Base-by-base conservation (phyloP, 805 yeast genomes). In the Wickerhamomyces bisporus region DNA sequence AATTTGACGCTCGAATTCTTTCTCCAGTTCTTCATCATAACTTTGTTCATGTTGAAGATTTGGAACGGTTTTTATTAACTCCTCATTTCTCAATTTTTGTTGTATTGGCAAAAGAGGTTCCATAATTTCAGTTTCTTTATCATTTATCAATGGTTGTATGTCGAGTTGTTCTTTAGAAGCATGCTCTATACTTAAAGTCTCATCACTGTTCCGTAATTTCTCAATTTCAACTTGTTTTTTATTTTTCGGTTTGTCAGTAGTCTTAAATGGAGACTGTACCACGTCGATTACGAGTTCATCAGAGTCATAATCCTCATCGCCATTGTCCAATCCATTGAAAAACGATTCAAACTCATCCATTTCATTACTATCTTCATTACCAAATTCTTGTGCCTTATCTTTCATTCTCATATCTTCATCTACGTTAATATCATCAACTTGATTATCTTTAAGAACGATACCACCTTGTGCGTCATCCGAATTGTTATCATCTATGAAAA, bases 321-420 rank as follows among this genome's bases (percentile, higher is more conserved):
- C 35, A 4, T 34, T 36, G n/a, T 38, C 50, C 9, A 49, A 20
- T 6, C 42, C 46, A 11, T 47, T 42, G 47, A 52, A 44, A 35
- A 50, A 51, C 3, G 47, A 48, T 23, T 53, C 57, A 32, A 39
- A 53, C 10, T 50, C 56, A 20, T 52, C 53, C 16, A 51, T 10
- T 6, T 43, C 48, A 19, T 38, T 27, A 28, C 34, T 33, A 7
- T 7, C 15, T 8, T 25, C 38, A 17, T 20, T 17, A 4, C n/a
- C 4, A 3, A 13, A 11, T n/a, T 29, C n/a, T 12, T 32, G 32
- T 14, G 19, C 35, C 10, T 24, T 39, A 12, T 31, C 39, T 12
- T 18, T 47, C 32, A 37, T 13, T 26, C 20, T 26, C 37, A 27
- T n/a, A 26, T 20, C 36, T 4, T 26, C 38, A 12, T 34, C 37